Evolutionary conservation across 2,329 filamentous ascomycete genomes (phyloP), one percentile per base, ranked within the genome.

Genomic region (Cylindrodendrum hubeiense): DNA sequence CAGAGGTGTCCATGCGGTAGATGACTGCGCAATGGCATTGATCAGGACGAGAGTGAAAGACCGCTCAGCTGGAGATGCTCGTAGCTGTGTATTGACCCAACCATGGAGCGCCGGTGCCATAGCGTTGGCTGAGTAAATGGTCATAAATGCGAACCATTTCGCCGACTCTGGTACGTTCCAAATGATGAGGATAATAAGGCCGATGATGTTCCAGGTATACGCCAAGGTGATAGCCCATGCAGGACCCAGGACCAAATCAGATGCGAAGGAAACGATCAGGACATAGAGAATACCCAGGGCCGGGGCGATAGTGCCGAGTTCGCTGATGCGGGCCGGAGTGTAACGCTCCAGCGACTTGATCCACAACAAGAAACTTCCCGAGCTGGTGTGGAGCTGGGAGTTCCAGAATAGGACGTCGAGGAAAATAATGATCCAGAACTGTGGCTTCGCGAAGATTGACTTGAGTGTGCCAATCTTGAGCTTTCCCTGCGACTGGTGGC

Each of bases 381-480:
- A 78, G 7, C 74, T 79, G 1, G 81, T 83, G 50, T 85, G 75
- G 44, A 77, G 83, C n/a, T 81, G 75, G 5, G 81, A 80, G 63
- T 89, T 88, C 84, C 85, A 89, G 76, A 89, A 89, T 24, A 89
- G 79, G 5, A 87, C 79, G 50, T 87, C 83, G 30, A 86, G 78
- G 1, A 84, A 64, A 0, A 88, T 75, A 9, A 89, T 75, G 0
- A 81, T 76, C 80, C 84, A 89, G 53, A 89, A 82, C 17, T 83
- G 83, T 68, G 80, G 82, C 39, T 80, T 83, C 5, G 68, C 72
- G 2, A 80, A 63, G 10, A 87, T 76, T 3, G 70, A 64, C 46
- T 71, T 74, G 15, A 82, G 60, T 15, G 73, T 74, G 5, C 70
- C 44, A 12, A 74, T 60, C 8, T 76, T 71, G 61, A 83, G 75